phyloP scores from a whole-genome alignment of 352 stramenopile species.

The Globisporangium recalcitrans region DNA sequence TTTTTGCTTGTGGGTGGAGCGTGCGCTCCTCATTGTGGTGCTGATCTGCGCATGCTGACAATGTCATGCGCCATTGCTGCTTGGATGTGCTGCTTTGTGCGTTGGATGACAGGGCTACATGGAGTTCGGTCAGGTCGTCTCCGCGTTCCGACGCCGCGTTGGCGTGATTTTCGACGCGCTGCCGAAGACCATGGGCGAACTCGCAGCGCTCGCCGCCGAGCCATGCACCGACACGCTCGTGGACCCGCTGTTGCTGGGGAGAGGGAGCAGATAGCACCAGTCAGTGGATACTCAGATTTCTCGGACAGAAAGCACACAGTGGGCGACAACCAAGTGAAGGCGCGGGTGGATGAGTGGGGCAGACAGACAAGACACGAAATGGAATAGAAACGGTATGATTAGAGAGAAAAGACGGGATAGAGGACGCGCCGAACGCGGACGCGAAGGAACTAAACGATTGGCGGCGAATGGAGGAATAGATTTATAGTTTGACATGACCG shows the following conservation, averaged over 20 bases:
- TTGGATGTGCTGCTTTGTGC: constrained; percentile 13
- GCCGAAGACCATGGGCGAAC: constrained; percentile 50
- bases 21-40: not conserved
- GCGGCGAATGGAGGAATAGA: constrained; percentile 1
- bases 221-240: constrained; percentile 58
- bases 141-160: constrained; percentile 59
- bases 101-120: constrained; percentile 65
- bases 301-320: too few relatives aligned
- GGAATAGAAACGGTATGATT: not conserved
- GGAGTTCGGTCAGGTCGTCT: constrained; percentile 82
- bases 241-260: constrained; percentile 12
- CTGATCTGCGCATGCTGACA: not conserved
- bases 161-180: constrained; percentile 69
- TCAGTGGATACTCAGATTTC: too few relatives aligned
- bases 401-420: not conserved
- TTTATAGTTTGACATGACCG: not conserved
- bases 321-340: not conserved
- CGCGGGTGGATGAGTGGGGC: not conserved
- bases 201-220: constrained; percentile 61
- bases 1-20: constrained; percentile 9
- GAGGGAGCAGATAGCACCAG: constrained; percentile 3
- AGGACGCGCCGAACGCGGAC: not conserved
- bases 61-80: not conserved
- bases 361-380: not conserved
- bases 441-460: constrained; percentile 3